Evolutionary conservation across 2,329 filamentous ascomycete genomes (phyloP).

Genomic region (Aspergillus eucalypticola): DNA sequence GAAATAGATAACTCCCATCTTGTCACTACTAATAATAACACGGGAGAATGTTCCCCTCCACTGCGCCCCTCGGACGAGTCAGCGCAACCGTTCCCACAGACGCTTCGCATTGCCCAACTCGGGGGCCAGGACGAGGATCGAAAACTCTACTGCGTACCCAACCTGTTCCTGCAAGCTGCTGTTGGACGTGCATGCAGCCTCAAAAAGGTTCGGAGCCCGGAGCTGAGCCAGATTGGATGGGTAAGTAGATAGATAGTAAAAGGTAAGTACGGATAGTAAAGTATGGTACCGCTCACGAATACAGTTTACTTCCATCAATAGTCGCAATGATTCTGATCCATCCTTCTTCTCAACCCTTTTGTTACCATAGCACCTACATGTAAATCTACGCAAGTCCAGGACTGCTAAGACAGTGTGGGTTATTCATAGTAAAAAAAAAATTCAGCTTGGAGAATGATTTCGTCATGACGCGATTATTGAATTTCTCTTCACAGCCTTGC

Average conservation of each 20-base stretch:
- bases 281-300: not conserved
- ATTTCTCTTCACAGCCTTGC: constrained; percentile 2
- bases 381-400: not conserved
- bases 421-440: not conserved
- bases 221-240: not conserved
- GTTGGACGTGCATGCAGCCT: constrained; percentile 9
- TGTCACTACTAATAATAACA: not conserved
- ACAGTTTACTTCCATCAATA: not conserved
- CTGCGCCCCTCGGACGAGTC: not conserved
- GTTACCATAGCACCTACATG: not conserved
- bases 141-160: constrained; percentile 2
- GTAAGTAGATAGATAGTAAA: not conserved
- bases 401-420: not conserved
- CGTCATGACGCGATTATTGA: constrained; percentile 2
- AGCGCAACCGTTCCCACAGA: not conserved
- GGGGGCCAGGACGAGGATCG: not conserved
- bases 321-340: not conserved
- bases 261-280: not conserved
- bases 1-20: not conserved
- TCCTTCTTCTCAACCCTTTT: not conserved
- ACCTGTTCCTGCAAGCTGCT: constrained; percentile 10
- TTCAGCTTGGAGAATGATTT: not conserved
- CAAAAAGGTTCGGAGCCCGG: not conserved
- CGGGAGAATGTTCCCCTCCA: not conserved
- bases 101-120: not conserved